A percentile compares a stretch with the other conserved stretches of the same genome.
Evolutionary conservation across 495 filamentous ascomycete genomes (phyloP).

Genomic region (Hypoxylon rickii): DNA sequence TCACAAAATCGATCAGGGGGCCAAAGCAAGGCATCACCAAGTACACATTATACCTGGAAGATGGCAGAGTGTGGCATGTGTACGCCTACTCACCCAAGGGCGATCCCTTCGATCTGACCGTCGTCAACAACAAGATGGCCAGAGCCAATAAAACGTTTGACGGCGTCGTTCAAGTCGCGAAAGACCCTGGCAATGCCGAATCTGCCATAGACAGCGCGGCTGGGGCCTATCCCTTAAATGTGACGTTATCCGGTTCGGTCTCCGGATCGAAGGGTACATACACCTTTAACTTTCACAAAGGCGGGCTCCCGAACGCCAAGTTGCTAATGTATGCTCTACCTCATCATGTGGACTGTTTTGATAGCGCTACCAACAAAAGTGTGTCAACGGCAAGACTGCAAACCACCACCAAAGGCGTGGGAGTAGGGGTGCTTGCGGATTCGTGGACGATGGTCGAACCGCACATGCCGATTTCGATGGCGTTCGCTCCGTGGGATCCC

Average conservation of each 20-base stretch:
- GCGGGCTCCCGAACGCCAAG: constrained; percentile 57
- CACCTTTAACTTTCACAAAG: constrained; percentile 69
- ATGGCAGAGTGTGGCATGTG: constrained; percentile 76
- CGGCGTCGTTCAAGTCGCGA: constrained; percentile 82
- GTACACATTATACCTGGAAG: constrained; percentile 72
- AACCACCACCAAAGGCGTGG: constrained; percentile 86
- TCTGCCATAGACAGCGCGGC: constrained; percentile 72
- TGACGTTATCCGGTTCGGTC: constrained; percentile 65
- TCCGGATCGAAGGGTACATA: constrained; percentile 69
- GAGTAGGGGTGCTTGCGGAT: constrained; percentile 73
- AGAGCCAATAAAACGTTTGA: constrained; percentile 53
- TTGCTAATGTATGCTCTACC: constrained; percentile 89
- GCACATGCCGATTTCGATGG: constrained; percentile 72
- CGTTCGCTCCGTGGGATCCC: constrained; percentile 74
- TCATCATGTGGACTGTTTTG: constrained; percentile 81
- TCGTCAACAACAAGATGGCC: constrained; percentile 51
- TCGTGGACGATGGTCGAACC: constrained; percentile 78
- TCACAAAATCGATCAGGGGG: constrained; percentile 62
- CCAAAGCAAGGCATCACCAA: constrained; percentile 72
- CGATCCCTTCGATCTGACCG: constrained; percentile 47
- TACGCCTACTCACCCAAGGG: constrained; percentile 67
- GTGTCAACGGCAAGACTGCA: constrained; percentile 65
- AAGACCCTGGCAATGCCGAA: constrained; percentile 67
- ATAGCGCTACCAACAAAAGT: constrained; percentile 57
- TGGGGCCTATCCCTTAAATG: constrained; percentile 71